Percentiles rank a stretch among this genome's conserved stretches.
These are phyloP conservation scores for Candida hispaniensis DNA, from an alignment of 805 yeast genomes.

Conservation along the genomic window DNA sequence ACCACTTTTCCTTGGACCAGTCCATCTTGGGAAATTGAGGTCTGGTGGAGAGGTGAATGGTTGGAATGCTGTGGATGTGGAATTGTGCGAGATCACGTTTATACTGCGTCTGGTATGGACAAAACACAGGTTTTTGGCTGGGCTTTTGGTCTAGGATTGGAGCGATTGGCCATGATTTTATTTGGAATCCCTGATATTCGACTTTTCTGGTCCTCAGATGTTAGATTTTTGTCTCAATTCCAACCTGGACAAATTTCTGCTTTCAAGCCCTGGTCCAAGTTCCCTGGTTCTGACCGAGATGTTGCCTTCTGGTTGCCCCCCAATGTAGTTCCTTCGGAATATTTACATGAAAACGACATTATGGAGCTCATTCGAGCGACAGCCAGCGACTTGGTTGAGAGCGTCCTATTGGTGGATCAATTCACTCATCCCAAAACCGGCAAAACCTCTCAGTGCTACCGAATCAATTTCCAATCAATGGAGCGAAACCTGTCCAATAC, in stretches of 20 bases:
- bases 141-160: conserved; percentile 97
- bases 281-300: conserved; percentile 79
- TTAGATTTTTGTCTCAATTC: conserved; percentile 68
- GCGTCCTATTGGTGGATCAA: conserved; percentile 67
- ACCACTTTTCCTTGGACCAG: conserved; percentile 98
- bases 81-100: conserved; percentile 66
- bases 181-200: conserved; percentile 95
- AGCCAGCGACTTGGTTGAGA: conserved; percentile 85
- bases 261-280: conserved; percentile 82
- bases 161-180: conserved; percentile 88
- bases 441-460: conserved; percentile 68
- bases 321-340: conserved; percentile 19
- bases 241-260: conserved; percentile 49
- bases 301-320: conserved; percentile 82
- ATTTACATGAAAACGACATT: conserved; percentile 74
- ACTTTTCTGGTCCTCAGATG: conserved; percentile 80
- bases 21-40: conserved; percentile 97
- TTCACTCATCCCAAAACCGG: conserved; percentile 78
- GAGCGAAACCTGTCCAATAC: conserved; percentile 79
- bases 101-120: conserved; percentile 57
- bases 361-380: conserved; percentile 79
- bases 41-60: conserved; percentile 99
- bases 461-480: conserved; percentile 92
- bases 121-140: conserved; percentile 54
- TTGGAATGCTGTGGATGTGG: conserved; percentile 96